Evolutionary conservation across 208 protist genomes (phyloP).

Genomic region (Acanthamoeba quina): DNA sequence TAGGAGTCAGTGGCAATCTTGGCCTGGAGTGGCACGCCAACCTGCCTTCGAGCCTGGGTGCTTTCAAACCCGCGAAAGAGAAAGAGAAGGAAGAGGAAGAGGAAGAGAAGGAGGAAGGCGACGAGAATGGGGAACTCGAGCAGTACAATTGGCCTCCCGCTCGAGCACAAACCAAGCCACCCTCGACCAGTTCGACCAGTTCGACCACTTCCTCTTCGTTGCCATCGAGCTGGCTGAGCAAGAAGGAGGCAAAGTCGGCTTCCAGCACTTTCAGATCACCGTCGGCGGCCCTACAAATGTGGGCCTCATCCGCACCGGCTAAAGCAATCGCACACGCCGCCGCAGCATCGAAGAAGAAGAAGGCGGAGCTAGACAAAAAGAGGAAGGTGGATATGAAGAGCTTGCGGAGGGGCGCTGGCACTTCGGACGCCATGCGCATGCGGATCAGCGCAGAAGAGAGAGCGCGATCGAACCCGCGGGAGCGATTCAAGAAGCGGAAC

Average conservation of each 20-base stretch:
- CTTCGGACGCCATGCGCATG: background rate
- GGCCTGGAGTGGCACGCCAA: slow-evolving; percentile 34
- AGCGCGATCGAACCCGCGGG: slow-evolving; percentile 2
- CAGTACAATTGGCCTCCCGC: background rate
- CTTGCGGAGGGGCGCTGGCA: background rate
- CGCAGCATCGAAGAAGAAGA: background rate
- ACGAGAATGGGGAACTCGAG: background rate
- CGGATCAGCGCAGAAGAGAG: background rate
- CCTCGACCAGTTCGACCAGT: background rate
- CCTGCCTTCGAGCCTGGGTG: background rate
- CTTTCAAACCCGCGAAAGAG: background rate
- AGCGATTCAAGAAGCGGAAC: background rate
- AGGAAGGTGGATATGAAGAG: slow-evolving; percentile 21
- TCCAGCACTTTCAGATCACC: background rate
- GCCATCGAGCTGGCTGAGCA: background rate
- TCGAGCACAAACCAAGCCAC: background rate
- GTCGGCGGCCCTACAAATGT: background rate
- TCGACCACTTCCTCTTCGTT: background rate
- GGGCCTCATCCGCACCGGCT: background rate
- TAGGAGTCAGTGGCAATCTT: slow-evolving; percentile 38
- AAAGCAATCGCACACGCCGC: background rate
- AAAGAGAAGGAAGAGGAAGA: background rate
- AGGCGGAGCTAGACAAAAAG: background rate
- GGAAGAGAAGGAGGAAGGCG: background rate
- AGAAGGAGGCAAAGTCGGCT: background rate